A percentile compares a stretch with the other conserved stretches of the same genome.
Evolutionary conservation across 345 rosid species (phyloP).

Genomic region (Melaleuca alternifolia): DNA sequence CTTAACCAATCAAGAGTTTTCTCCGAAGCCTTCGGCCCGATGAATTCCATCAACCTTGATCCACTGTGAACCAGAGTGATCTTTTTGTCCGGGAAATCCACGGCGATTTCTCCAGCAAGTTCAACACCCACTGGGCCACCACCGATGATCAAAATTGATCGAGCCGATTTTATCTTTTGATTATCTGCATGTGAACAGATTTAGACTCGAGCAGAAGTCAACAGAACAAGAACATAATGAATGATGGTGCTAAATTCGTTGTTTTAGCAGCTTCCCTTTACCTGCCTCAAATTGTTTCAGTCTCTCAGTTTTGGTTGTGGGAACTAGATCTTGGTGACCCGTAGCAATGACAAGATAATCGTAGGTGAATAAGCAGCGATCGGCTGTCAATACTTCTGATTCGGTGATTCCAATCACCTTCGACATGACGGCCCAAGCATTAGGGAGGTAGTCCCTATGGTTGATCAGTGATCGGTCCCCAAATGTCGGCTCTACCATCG

Average conservation of each 20-base stretch:
- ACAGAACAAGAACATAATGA: neutral
- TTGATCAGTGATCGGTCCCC: constrained; percentile 28
- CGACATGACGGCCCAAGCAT: constrained; percentile 17
- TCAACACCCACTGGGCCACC: constrained; percentile 35
- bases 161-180: constrained; percentile 22
- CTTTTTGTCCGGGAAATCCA: constrained; percentile 40
- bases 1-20: constrained; percentile 44
- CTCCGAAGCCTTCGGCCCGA: constrained; percentile 39
- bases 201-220: neutral
- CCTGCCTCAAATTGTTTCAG: constrained; percentile 18
- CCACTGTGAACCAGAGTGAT: constrained; percentile 46
- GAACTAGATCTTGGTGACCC: constrained; percentile 19
- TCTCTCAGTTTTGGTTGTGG: constrained; percentile 19
- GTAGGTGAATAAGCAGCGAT: constrained; percentile 5
- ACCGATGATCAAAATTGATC: constrained; percentile 21
- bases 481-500: constrained; percentile 32
- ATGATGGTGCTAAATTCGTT: neutral
- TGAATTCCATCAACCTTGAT: constrained; percentile 42
- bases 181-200: constrained; percentile 3
- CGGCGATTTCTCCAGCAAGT: constrained; percentile 31
- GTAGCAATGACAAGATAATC: constrained; percentile 37
- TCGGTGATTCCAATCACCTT: constrained; percentile 16
- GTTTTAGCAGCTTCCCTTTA: neutral
- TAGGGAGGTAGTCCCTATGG: constrained; percentile 29
- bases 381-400: constrained; percentile 15